Base-by-base conservation (phyloP, 225 moss, liverwort and hornwort genomes). In the Straminergon stramineum region DNA sequence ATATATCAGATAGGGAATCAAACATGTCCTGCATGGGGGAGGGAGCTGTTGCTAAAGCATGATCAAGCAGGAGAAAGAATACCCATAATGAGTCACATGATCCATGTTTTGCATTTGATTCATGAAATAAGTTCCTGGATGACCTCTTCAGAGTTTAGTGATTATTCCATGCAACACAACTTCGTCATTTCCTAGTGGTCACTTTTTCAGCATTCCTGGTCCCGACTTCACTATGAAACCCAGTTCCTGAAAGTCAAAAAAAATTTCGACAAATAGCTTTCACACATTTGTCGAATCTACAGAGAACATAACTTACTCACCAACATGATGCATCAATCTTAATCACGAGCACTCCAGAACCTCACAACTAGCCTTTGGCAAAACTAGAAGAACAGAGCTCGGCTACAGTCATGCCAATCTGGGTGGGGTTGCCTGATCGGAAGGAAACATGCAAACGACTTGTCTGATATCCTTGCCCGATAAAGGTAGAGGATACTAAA, bases 231-330 rank as follows among this genome's bases (percentile, higher is more conserved):
- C 58, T 84, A 71, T 15, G 43, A 62, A 86, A 89, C 32, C 43
- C 79, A 84, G 39, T 28, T 89, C 91, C 89, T 91, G 73, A 79
- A 52, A 87, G 57, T 65, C 86, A 89, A 48, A 6, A 91, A 91
- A 89, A 32, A 2, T 24, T 69, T 84, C 82, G 83, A 89, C 79
- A 28, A 60, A 71, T 26, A 56, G 78, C 41, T 35, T 78, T 87
- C 58, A 87, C 56, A 84, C 45, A 65, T 28, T 73, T 22, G 64
- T 79, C 91, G 64, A 71, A 45, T 73, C 78, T 79, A 86, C n/a
- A 64, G 56, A 75, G 55, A 53, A 69, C 34, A 55, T 15, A 51
- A 86, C 22, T 28, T 62, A 17, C 81, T 75, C 75, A 57, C 35
- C 75, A 35, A 68, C 75, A 45, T 30, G 28, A 75, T 76, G 76